These are phyloP conservation scores for Aspergillus puulaauensis DNA, from an alignment of 2,329 filamentous ascomycete species.

Conservation along the genomic window DNA sequence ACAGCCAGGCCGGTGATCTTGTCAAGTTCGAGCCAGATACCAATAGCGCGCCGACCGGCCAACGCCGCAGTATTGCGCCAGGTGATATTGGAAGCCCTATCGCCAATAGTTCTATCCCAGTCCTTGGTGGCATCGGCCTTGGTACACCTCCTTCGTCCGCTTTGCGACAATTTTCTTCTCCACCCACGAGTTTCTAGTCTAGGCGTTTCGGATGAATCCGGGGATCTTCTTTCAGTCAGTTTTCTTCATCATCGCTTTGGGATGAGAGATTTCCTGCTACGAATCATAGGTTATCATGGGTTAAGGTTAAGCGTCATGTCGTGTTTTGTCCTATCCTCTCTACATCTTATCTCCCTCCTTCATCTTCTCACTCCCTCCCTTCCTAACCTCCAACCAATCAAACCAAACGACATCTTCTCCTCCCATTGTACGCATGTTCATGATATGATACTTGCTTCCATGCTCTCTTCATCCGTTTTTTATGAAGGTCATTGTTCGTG, in stretches of 20 bases:
- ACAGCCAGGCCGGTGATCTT: slow-evolving; percentile 46
- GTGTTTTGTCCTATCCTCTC: slow-evolving; percentile 12
- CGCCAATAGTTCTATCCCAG: slow-evolving; percentile 43
- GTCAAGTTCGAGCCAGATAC: slow-evolving; percentile 55
- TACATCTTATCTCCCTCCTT: slow-evolving; percentile 18
- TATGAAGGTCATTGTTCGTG: slow-evolving; percentile 17
- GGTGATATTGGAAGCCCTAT: slow-evolving; percentile 71
- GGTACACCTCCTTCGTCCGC: slow-evolving; percentile 30
- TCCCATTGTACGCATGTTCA: slow-evolving; percentile 6
- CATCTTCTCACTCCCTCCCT: slow-evolving; percentile 8
- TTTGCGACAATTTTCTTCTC: slow-evolving; percentile 40
- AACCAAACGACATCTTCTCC: not conserved
- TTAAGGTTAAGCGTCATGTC: slow-evolving; percentile 17
- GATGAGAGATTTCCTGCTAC: slow-evolving; percentile 3
- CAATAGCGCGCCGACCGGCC: slow-evolving; percentile 43
- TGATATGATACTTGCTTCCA: not conserved
- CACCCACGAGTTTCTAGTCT: slow-evolving; percentile 39
- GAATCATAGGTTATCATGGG: slow-evolving; percentile 7
- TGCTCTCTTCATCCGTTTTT: slow-evolving; percentile 12
- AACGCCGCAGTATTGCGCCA: slow-evolving; percentile 49
- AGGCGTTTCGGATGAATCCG: slow-evolving; percentile 22
- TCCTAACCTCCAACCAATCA: not conserved
- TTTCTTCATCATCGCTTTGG: slow-evolving; percentile 12
- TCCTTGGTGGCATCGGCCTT: slow-evolving; percentile 39
- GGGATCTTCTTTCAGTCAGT: slow-evolving; percentile 10